Evolutionary conservation across 345 rosid genomes (phyloP), one percentile per base, ranked within the genome.

Genomic region (Pugionium dolabratum): DNA sequence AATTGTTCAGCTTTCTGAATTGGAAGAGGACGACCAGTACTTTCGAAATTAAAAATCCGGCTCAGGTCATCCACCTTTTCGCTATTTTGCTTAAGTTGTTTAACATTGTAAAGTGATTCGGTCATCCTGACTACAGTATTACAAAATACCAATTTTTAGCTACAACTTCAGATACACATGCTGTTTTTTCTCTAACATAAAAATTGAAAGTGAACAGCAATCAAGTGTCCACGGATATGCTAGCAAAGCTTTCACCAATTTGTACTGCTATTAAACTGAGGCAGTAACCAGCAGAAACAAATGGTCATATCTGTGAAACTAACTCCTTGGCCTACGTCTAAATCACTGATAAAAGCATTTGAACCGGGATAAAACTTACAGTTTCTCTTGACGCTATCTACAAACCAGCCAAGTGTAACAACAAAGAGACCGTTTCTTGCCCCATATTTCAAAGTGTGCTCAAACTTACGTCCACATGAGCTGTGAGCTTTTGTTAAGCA

Each of bases 361-460:
- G 3, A 45, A 39, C 11, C 11, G 2, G 7, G 6, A 28, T 18
- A 54, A 29, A 4, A 55, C 82, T 54, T 78, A 88, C 99, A 84
- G 79, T 88, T 88, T 69, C 85, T 81, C 83, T 66, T 79, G 71
- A 90, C 99, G 46, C 99, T 88, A 57, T 93, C 99, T 41, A 90
- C 97, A 75, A 93, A 88, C 99, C 99, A 93, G 58, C 88, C 95
- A 44, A 93, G 80, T 2, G 90, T 85, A 41, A 93, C 97, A 63
- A 93, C 73, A 70, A 74, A 85, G 49, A 93, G 92, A 62, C 92
- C 95, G 37, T 76, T 85, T 81, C 73, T 86, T 4, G 85, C 79
- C 54, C 97, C 99, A 80, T 94, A 88, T 77, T 86, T 90, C 76
- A 85, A 54, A 50, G 96, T 87, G 71, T 94, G 97, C 79, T 90